Conservation (phyloP, 2,329 filamentous ascomycete genomes). For the Aureobasidium uvarum region DNA sequence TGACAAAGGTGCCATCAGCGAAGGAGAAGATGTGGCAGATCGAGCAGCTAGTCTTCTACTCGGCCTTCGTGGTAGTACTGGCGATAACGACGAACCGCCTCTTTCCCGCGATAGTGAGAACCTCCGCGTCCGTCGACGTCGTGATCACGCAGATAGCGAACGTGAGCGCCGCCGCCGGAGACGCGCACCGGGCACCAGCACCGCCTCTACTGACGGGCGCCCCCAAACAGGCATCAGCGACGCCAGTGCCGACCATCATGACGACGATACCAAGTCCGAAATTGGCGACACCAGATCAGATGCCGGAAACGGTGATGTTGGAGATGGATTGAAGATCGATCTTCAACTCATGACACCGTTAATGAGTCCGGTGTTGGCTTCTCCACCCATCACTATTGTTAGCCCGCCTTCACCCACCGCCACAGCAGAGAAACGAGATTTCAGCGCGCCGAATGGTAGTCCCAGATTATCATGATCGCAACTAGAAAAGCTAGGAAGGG, state of each 20-base stretch:
- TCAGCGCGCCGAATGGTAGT: constrained; percentile 3
- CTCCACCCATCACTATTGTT: constrained; percentile 33
- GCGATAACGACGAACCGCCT: constrained; percentile 54
- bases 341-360: constrained; percentile 30
- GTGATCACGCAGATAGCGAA: constrained; percentile 79
- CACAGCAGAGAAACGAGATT: constrained; percentile 5
- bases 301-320: constrained; percentile 20
- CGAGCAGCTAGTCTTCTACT: constrained; percentile 80
- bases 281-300: constrained; percentile 24
- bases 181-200: constrained; percentile 36
- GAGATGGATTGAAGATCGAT: constrained; percentile 16
- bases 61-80: constrained; percentile 66
- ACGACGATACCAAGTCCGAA: constrained; percentile 33
- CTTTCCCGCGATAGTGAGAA: constrained; percentile 34
- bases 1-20: constrained; percentile 39
- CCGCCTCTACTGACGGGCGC: constrained; percentile 33
- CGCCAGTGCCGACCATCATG: constrained; percentile 31
- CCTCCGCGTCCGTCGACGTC: constrained; percentile 59
- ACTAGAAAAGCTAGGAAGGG: neutral
- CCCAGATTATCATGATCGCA: constrained; percentile 4
- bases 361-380: constrained; percentile 26
- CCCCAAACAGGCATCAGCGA: constrained; percentile 40
- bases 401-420: constrained; percentile 37
- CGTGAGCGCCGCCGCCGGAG: constrained; percentile 67
- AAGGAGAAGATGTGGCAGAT: constrained; percentile 74